A percentile compares a stretch with the other conserved stretches of the same genome.
Conservation (phyloP, 2,329 filamentous ascomycete species). For the Geosmithia flava region DNA sequence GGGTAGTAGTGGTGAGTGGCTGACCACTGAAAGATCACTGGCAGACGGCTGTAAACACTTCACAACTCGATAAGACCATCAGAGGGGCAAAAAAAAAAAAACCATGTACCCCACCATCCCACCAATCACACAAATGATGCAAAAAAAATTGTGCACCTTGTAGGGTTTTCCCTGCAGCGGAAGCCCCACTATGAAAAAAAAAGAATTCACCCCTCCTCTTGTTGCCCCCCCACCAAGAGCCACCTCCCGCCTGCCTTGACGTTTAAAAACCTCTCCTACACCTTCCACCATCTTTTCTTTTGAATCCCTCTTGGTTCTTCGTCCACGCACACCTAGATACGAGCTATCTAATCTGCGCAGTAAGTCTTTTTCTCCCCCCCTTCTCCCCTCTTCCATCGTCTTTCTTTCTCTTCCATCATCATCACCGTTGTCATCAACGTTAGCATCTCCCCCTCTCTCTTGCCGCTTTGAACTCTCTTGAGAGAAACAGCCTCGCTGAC, state of each 20-base stretch:
- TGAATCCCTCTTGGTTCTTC: constrained; percentile 23
- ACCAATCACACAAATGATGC: not conserved
- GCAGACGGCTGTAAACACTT: not conserved
- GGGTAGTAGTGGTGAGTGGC: too few species aligned
- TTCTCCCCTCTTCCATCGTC: not conserved
- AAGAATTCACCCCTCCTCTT: constrained; percentile 1
- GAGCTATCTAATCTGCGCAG: constrained; percentile 3
- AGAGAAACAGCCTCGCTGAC: not conserved
- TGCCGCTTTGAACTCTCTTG: not conserved
- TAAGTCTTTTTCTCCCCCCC: not conserved
- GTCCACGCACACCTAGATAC: constrained; percentile 24
- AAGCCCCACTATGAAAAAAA: not conserved
- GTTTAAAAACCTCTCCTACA: constrained; percentile 26
- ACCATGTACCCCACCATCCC: not conserved
- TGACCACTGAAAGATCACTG: too few species aligned
- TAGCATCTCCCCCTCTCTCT: not conserved
- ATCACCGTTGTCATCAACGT: constrained; percentile 3
- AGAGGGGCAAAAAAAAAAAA: not conserved
- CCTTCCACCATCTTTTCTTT: constrained; percentile 14
- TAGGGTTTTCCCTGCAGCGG: constrained; percentile 1
- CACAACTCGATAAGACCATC: not conserved
- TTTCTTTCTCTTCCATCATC: constrained; percentile 5
- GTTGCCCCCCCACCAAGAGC: constrained; percentile 1
- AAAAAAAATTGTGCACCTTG: constrained; percentile 2
- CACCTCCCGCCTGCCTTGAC: constrained; percentile 2